Evolutionary conservation across 768 basidiomycete genomes (phyloP).

Genomic region (Psilocybe tampanensis): DNA sequence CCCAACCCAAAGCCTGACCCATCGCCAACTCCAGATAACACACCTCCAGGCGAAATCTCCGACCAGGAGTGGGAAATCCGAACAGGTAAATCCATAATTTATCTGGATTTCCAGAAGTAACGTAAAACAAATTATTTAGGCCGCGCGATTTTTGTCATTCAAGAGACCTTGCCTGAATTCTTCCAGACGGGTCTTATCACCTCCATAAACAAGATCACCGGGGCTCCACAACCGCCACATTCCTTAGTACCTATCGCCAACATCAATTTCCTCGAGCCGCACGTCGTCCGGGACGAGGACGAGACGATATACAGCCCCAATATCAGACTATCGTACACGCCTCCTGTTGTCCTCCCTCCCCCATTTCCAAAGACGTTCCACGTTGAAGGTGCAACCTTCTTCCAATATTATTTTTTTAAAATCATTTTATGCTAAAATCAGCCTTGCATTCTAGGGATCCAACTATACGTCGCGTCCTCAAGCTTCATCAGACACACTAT

Average conservation of each 20-base stretch:
- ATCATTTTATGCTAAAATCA: neutral
- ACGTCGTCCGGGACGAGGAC: conserved; percentile 34
- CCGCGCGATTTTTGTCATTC: conserved; percentile 68
- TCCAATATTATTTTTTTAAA: neutral
- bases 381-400: conserved; percentile 74
- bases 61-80: conserved; percentile 82
- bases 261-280: conserved; percentile 29
- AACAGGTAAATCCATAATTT: conserved; percentile 49
- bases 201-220: conserved; percentile 49
- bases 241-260: conserved; percentile 28
- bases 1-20: conserved; percentile 24
- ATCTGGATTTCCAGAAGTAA: neutral
- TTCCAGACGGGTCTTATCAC: conserved; percentile 69
- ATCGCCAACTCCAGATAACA: too few relatives aligned
- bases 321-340: conserved; percentile 67
- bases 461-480: conserved; percentile 72
- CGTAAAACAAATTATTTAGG: conserved; percentile 41
- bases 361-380: conserved; percentile 72
- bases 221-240: conserved; percentile 31
- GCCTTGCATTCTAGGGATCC: conserved; percentile 53
- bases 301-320: conserved; percentile 65
- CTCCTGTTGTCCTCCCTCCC: conserved; percentile 62
- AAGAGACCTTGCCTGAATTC: conserved; percentile 71
- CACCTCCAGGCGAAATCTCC: conserved; percentile 43
- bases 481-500: conserved; percentile 73